These are phyloP conservation scores for Abrus precatorius DNA, from an alignment of 306 rosid genomes.

Conservation along the genomic window DNA sequence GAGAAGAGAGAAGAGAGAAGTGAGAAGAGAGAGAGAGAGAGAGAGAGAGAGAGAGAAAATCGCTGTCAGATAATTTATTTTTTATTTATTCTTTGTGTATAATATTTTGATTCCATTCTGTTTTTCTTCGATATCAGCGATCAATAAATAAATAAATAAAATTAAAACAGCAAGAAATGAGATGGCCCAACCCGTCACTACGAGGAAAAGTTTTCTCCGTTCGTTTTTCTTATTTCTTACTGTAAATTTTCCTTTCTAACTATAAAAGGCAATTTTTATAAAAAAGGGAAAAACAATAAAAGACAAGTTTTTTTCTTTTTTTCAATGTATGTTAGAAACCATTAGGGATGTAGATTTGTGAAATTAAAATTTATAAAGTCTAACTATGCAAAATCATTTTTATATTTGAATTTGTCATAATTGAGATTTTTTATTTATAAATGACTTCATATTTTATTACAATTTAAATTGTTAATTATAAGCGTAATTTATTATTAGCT, in stretches of 20 bases:
- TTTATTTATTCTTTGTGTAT: background rate
- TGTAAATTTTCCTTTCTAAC: background rate
- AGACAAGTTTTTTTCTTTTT: background rate
- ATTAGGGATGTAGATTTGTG: background rate
- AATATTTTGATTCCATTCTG: background rate
- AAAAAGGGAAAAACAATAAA: background rate
- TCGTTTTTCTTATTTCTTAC: background rate
- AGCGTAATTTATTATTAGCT: background rate
- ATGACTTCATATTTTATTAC: too few species aligned
- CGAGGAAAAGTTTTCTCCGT: slow-evolving; percentile 32
- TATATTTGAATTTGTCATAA: background rate
- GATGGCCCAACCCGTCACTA: background rate
- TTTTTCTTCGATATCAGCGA: background rate
- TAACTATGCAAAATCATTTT: too few species aligned
- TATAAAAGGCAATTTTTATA: background rate
- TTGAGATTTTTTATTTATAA: background rate
- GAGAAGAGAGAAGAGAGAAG: too few species aligned
- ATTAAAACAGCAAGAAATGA: background rate
- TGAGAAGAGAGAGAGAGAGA: background rate
- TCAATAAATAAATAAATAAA: background rate
- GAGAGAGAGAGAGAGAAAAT: slow-evolving; percentile 8
- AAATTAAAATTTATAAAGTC: background rate
- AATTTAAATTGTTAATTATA: background rate
- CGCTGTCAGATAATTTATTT: slow-evolving; percentile 34
- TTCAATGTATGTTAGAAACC: background rate